Evolutionary conservation across 2,329 filamentous ascomycete genomes (phyloP).

Genomic region (Trichoderma guizhouense): DNA sequence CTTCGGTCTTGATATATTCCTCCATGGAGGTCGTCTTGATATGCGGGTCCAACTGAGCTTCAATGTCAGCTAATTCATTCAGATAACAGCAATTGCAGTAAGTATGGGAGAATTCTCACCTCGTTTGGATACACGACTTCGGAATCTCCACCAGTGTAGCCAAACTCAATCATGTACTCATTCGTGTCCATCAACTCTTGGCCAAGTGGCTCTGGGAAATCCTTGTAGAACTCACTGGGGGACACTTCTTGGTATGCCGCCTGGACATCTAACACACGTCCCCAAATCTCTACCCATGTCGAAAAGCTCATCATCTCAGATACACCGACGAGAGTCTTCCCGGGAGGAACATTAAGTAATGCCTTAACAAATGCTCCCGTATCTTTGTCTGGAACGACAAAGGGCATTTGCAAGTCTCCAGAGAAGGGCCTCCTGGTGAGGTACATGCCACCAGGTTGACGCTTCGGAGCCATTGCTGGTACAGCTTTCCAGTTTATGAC

Average conservation of each 20-base stretch:
- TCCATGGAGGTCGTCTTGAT: neutral
- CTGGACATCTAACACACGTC: neutral
- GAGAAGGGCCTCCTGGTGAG: neutral
- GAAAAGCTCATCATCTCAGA: neutral
- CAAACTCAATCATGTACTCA: neutral
- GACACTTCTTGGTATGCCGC: neutral
- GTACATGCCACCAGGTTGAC: neutral
- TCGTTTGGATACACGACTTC: neutral
- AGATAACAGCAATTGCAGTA: neutral
- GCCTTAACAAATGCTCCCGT: neutral
- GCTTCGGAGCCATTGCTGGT: neutral
- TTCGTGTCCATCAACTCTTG: neutral
- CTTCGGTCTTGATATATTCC: neutral
- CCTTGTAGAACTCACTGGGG: neutral
- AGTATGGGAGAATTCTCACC: neutral
- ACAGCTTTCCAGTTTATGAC: neutral
- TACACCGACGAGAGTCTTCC: neutral
- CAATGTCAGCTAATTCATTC: neutral
- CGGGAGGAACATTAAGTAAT: neutral
- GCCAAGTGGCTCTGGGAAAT: neutral
- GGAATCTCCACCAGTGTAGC: neutral
- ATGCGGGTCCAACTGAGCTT: neutral
- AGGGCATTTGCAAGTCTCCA: neutral
- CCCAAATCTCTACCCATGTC: neutral
- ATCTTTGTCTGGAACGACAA: neutral